phyloP scores from a whole-genome alignment of 208 protist species.

The Leishmania turanica region DNA sequence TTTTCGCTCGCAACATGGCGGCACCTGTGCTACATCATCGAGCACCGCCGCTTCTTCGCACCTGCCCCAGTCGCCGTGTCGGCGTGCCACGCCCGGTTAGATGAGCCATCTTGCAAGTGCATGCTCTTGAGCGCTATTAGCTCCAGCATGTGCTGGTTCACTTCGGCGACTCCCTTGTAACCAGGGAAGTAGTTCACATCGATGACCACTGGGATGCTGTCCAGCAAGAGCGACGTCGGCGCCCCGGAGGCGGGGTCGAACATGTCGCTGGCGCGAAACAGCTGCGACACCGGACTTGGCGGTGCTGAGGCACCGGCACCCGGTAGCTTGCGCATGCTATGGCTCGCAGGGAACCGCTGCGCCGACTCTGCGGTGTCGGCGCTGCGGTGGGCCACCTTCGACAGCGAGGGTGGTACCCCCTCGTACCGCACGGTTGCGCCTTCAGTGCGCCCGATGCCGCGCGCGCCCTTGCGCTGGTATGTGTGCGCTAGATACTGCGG shows the following conservation, averaged over 20 bases:
- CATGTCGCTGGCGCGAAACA: slow-evolving; percentile 36
- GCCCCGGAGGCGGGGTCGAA: slow-evolving; percentile 67
- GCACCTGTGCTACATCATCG: slow-evolving; percentile 4
- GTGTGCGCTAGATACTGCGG: slow-evolving; percentile 39
- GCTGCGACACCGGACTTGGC: slow-evolving; percentile 1
- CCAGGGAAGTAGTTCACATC: slow-evolving; percentile 91
- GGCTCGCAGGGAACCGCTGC: background rate
- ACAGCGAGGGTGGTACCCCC: background rate
- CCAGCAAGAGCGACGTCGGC: slow-evolving; percentile 53
- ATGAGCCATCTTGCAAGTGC: background rate
- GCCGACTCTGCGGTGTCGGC: background rate
- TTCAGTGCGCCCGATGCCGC: slow-evolving; percentile 37
- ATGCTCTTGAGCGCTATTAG: slow-evolving; percentile 29
- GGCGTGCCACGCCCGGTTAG: background rate
- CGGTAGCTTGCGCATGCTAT: background rate
- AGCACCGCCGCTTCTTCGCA: slow-evolving; percentile 19
- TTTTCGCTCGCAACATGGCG: background rate
- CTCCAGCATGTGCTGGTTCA: slow-evolving; percentile 50
- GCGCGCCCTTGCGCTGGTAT: slow-evolving; percentile 27
- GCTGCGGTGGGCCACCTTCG: background rate
- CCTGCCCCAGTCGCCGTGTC: background rate
- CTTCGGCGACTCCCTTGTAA: slow-evolving; percentile 61
- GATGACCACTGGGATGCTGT: slow-evolving; percentile 64
- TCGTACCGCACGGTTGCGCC: slow-evolving; percentile 25
- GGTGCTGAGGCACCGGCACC: background rate